Evolutionary conservation across 2,329 filamentous ascomycete genomes (phyloP), one percentile per base, ranked within the genome.

Genomic region (Ramularia endophylla): DNA sequence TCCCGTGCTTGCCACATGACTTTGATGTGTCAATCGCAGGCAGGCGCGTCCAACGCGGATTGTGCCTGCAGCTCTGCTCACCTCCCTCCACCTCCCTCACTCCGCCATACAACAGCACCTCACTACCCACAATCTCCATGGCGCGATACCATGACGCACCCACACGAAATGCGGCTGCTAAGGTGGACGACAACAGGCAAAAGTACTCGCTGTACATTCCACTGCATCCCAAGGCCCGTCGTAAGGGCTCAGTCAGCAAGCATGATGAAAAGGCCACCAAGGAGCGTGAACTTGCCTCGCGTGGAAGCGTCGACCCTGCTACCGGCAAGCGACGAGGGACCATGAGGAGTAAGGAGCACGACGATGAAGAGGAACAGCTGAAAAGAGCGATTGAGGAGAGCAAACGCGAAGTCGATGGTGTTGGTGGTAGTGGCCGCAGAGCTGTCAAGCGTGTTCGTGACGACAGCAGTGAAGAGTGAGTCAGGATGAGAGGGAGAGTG

Each of bases 311-410:
- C 30, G 70, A 73, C 32, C 65, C 66, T 31, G 74, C 79, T 40
- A 75, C 78, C 38, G 80, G 83, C 27, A 97, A 95, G 63, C 80
- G 92, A 45, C 79, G 92, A 19, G 95, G 88, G 15, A 98, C 92
- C 5, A 95, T 97, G 87, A 95, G 97, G 60, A 98, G 92, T 62
- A 81, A 90, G 48, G 89, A 90, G 30, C 90, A 88, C 16, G 97
- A 97, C 56, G 89, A 97, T 51, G 92, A 98, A 65, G 89, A 94
- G 55, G 87, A 94, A 62, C 82, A 89, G 57, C 65, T 98, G 28
- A 80, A 88, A 40, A 80, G 85, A 52, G 92, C 90, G 20, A 88
- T 98, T 54, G 90, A 97, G 64, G 89, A 94, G 47, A 98, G 92
- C 70, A 95, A 89, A 66, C 83, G 86, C 58, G 87, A 94, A 31